Evolutionary conservation across 2,329 filamentous ascomycete genomes (phyloP).

Genomic region (Alternaria atra): DNA sequence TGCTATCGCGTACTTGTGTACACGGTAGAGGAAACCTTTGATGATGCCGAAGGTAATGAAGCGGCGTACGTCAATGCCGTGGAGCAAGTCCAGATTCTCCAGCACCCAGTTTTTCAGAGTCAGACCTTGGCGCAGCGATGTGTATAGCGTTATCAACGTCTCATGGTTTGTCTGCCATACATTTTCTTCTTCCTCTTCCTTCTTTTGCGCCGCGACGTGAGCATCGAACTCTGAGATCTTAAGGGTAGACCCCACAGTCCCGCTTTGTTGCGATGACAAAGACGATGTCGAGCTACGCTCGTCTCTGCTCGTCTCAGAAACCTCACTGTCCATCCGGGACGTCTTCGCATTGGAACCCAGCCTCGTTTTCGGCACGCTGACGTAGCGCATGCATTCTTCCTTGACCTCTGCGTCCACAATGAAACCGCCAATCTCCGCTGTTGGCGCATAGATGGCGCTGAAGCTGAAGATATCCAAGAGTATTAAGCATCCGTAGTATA

Average conservation of each 20-base stretch:
- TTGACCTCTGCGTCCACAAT: conserved; percentile 78
- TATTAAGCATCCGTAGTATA: conserved; percentile 91
- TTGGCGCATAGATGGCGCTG: conserved; percentile 85
- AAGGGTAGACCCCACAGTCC: conserved; percentile 23
- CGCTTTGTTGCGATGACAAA: conserved; percentile 29
- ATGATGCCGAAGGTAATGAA: conserved; percentile 96
- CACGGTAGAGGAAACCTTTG: conserved; percentile 90
- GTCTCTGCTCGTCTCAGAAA: conserved; percentile 28
- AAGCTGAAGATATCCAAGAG: conserved; percentile 97
- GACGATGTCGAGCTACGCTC: conserved; percentile 36
- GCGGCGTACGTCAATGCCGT: conserved; percentile 84
- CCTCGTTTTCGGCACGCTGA: conserved; percentile 58
- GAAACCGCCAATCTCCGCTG: conserved; percentile 80
- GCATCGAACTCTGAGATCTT: conserved; percentile 23
- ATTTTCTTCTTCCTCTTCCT: conserved; percentile 16
- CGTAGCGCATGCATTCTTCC: conserved; percentile 87
- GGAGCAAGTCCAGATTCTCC: conserved; percentile 74
- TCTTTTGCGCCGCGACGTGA: conserved; percentile 15
- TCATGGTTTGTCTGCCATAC: conserved; percentile 38
- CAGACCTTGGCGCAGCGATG: conserved; percentile 81
- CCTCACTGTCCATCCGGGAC: conserved; percentile 29
- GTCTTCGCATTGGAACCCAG: conserved; percentile 26
- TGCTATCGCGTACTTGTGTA: conserved; percentile 87
- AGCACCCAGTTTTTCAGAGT: conserved; percentile 89
- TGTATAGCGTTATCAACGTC: conserved; percentile 80